Conservation (phyloP, 306 rosid species). For the Potentilla sterilis region DNA sequence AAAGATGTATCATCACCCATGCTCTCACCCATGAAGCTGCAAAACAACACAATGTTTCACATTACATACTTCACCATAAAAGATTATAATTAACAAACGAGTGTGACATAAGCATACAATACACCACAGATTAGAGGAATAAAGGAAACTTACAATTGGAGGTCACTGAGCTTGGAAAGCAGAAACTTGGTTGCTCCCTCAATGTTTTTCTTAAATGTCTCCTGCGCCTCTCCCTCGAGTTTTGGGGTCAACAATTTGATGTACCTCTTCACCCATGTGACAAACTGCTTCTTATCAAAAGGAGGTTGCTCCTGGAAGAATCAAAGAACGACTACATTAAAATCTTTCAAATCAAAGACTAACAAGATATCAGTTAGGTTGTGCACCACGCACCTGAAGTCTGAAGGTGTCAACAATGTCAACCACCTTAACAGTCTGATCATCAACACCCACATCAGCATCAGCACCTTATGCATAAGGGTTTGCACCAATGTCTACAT, state of each 20-base stretch:
- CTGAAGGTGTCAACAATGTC: slow-evolving; percentile 71
- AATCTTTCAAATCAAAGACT: not conserved
- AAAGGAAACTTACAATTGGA: slow-evolving; percentile 62
- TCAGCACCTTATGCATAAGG: slow-evolving; percentile 84
- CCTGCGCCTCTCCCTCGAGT: slow-evolving; percentile 53
- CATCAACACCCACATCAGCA: slow-evolving; percentile 84
- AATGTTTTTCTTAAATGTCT: slow-evolving; percentile 53
- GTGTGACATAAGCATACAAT: not conserved
- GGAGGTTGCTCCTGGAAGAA: slow-evolving; percentile 76
- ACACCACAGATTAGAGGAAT: too few relatives aligned
- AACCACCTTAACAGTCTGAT: slow-evolving; percentile 61
- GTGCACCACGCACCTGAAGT: slow-evolving; percentile 50
- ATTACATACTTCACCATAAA: not conserved
- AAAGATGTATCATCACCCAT: slow-evolving; percentile 70
- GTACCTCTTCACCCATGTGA: slow-evolving; percentile 54
- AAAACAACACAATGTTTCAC: not conserved
- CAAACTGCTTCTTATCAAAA: slow-evolving; percentile 71
- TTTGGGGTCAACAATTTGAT: slow-evolving; percentile 62
- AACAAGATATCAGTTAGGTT: not conserved
- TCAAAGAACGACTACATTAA: not conserved
- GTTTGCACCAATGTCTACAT: slow-evolving; percentile 90
- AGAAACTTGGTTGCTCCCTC: slow-evolving; percentile 76
- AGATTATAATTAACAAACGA: not conserved
- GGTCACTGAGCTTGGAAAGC: slow-evolving; percentile 60
- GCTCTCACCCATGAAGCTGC: slow-evolving; percentile 95